Base-by-base conservation (phyloP, 805 yeast genomes). In the Candida corydali region DNA sequence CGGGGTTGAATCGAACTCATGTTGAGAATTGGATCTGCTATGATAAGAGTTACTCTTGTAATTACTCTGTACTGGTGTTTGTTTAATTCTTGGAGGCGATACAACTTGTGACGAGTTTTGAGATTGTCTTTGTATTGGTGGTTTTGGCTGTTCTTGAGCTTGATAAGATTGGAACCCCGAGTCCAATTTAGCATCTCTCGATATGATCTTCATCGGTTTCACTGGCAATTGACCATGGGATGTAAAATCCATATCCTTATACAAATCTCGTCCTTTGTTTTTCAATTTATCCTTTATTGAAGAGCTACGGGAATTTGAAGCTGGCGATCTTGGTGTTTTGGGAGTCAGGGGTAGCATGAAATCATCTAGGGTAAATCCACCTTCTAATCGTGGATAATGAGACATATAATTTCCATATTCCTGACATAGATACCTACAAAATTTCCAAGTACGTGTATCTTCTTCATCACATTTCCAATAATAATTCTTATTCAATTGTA, bases 401-500 rank as follows among this genome's bases (percentile, higher is more conserved):
- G 70, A 69, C 17, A 55, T 52, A 40, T 59, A 63, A 4, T 49
- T 48, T 4, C 65, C 63, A 41, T 58, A 63, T 3, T 59, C 49
- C 23, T 47, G 48, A 17, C 60, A 50, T 45, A 68, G 49, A 24
- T 48, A 54, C 36, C 66, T 57, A 11, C 57, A 49, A 38, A 68
- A 68, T 44, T 55, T 58, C 52, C 55, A 51, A 16, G 61, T 43
- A 19, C 70, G 49, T 30, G 64, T 70, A 10, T 46, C 41, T 11
- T 65, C 69, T 38, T 67, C 73, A 17, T 55, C 60, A 3, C 58
- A 51, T 40, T 50, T 48, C 97, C 97, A 89, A 60, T 80, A 89
- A 57, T 89, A 91, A 31, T 72, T 77, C 52, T 88, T 89, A 27
- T 83, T 83, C 53, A 91, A 69, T 12, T 65, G 65, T 36, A 84